Conservation (phyloP, 371 early-diverging fungal species). For the Batkoa obscura region DNA sequence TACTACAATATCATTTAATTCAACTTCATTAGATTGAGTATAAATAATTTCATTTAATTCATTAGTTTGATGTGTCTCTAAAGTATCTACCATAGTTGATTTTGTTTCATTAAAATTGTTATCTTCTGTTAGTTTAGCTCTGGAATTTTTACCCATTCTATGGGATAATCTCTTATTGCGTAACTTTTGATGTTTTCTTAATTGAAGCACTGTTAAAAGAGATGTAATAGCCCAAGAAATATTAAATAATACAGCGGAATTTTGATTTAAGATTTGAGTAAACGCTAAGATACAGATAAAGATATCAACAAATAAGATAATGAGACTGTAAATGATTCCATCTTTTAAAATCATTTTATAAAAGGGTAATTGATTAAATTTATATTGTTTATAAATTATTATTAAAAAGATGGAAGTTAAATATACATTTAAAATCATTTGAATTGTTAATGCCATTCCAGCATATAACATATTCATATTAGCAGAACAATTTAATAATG, state of each 20-base stretch:
- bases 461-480: background rate
- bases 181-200: background rate
- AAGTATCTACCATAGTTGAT: too few species aligned
- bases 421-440: conserved; percentile 3
- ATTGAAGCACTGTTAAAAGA: conserved; percentile 5
- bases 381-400: conserved; percentile 4
- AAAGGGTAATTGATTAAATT: background rate
- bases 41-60: too few species aligned
- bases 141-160: too few species aligned
- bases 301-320: background rate
- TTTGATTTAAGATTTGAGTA: background rate
- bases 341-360: conserved; percentile 4
- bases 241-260: conserved; percentile 7
- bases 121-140: too few species aligned
- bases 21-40: too few species aligned
- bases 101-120: too few species aligned
- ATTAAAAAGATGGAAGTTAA: conserved; percentile 1
- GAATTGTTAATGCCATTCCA: background rate
- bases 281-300: conserved; percentile 2
- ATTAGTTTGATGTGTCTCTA: too few species aligned
- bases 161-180: too few species aligned
- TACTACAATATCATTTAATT: too few species aligned
- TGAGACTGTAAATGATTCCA: conserved; percentile 1
- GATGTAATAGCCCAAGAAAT: conserved; percentile 7
- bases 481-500: conserved; percentile 5